Percentiles rank a stretch among this genome's conserved stretches.
Conservation (phyloP, 2,329 filamentous ascomycete species). For the Basipetospora sp. region DNA sequence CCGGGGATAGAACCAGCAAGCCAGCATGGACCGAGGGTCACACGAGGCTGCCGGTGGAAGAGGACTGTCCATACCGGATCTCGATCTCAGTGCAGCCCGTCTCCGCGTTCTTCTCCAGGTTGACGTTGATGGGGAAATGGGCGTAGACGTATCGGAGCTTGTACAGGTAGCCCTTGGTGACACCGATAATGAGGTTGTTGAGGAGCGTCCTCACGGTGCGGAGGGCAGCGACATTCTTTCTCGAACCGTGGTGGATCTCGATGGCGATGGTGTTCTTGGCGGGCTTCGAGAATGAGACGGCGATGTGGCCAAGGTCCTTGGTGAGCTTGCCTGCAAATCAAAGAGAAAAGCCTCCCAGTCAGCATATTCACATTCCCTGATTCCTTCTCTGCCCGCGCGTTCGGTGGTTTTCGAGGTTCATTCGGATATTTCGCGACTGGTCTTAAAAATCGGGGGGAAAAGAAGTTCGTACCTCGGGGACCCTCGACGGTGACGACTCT, state of each 20-base stretch:
- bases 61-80: constrained; percentile 59
- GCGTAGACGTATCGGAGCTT: constrained; percentile 99
- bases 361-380: too few relatives aligned
- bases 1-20: background rate
- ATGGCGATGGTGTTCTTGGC: constrained; percentile 81
- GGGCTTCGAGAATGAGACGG: constrained; percentile 86
- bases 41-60: too few relatives aligned
- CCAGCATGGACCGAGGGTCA: background rate
- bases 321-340: constrained; percentile 62
- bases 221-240: constrained; percentile 96
- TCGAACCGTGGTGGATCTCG: constrained; percentile 93
- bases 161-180: constrained; percentile 99
- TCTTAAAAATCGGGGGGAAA: background rate
- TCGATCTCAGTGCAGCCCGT: constrained; percentile 80
- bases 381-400: background rate
- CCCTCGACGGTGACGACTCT: constrained; percentile 93
- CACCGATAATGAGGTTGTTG: constrained; percentile 96
- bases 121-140: constrained; percentile 99
- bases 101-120: constrained; percentile 91
- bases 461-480: constrained; percentile 56
- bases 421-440: background rate
- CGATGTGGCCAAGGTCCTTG: constrained; percentile 93
- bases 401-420: background rate
- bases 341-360: too few relatives aligned
- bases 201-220: constrained; percentile 95